Evolutionary conservation across 768 basidiomycete genomes (phyloP).

Genomic region (Gelatoporia subvermispora): DNA sequence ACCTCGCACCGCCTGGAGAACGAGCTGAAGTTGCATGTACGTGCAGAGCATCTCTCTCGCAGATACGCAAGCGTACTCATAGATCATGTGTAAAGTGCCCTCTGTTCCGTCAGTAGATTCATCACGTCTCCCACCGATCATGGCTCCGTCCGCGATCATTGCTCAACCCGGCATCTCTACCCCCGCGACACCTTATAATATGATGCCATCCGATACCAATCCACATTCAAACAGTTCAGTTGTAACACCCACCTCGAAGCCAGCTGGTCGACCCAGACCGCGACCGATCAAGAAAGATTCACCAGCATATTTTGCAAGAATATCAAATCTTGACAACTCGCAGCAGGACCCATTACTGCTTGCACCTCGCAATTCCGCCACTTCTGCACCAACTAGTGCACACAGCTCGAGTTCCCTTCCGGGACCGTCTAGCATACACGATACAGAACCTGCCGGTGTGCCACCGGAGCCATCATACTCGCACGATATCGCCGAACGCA

Average conservation of each 20-base stretch:
- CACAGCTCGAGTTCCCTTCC: too few species aligned
- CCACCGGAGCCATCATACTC: constrained; percentile 1
- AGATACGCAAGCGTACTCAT: too few species aligned
- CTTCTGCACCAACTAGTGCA: background rate
- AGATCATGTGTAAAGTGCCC: constrained; percentile 5
- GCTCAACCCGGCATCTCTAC: background rate
- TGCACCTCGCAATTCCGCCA: constrained; percentile 3
- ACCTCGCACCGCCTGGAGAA: too few species aligned
- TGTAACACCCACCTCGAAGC: too few species aligned
- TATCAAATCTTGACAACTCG: constrained; percentile 2
- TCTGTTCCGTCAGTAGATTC: constrained; percentile 9
- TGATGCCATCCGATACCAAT: background rate
- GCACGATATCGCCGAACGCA: constrained; percentile 27
- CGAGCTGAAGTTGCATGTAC: too few species aligned
- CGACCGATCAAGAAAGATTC: background rate
- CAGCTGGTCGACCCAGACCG: background rate
- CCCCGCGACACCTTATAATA: background rate
- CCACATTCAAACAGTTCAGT: background rate
- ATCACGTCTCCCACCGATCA: background rate
- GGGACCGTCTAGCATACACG: too few species aligned
- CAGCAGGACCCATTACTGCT: background rate
- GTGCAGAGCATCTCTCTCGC: background rate
- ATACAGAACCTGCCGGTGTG: too few species aligned
- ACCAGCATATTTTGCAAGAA: constrained; percentile 6
- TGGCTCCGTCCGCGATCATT: background rate